Conservation (phyloP, 768 basidiomycete species). For the Candolleomyces eurysporus region DNA sequence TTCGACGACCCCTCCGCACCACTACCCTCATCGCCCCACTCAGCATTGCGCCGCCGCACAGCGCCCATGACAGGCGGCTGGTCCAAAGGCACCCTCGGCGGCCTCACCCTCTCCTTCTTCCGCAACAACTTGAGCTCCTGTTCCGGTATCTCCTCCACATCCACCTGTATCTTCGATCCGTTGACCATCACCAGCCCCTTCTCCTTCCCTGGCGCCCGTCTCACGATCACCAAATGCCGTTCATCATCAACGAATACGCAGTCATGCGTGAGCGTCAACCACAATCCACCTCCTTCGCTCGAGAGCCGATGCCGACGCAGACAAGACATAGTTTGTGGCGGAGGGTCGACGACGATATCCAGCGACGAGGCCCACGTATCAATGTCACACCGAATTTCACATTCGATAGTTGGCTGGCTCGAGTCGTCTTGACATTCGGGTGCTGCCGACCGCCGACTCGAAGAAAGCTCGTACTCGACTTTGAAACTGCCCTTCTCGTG, state of each 20-base stretch:
- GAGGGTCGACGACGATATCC: constrained; percentile 91
- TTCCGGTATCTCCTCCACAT: constrained; percentile 86
- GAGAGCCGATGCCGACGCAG: constrained; percentile 87
- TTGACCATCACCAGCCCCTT: constrained; percentile 87
- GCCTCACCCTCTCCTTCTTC: constrained; percentile 85
- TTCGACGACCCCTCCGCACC: constrained; percentile 11
- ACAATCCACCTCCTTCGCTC: constrained; percentile 84
- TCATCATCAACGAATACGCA: constrained; percentile 76
- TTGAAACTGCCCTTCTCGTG: constrained; percentile 80
- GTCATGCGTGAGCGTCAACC: constrained; percentile 91
- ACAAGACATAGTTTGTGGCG: constrained; percentile 79
- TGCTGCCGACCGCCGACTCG: constrained; percentile 39
- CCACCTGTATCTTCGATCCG: constrained; percentile 79
- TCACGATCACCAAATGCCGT: constrained; percentile 68
- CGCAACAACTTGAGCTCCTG: constrained; percentile 79
- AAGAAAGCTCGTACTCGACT: constrained; percentile 77
- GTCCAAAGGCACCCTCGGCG: constrained; percentile 85
- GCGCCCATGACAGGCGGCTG: constrained; percentile 82
- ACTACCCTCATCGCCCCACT: constrained; percentile 60
- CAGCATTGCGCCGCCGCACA: constrained; percentile 65
- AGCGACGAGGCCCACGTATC: constrained; percentile 84
- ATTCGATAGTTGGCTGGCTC: constrained; percentile 63
- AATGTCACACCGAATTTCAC: constrained; percentile 88
- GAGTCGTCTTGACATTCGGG: constrained; percentile 26
- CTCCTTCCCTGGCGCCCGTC: constrained; percentile 74